Evolutionary conservation across 192 early-diverging fungal genomes (phyloP), one percentile per base, ranked within the genome.

Genomic region (Gamsiella multidivaricata): DNA sequence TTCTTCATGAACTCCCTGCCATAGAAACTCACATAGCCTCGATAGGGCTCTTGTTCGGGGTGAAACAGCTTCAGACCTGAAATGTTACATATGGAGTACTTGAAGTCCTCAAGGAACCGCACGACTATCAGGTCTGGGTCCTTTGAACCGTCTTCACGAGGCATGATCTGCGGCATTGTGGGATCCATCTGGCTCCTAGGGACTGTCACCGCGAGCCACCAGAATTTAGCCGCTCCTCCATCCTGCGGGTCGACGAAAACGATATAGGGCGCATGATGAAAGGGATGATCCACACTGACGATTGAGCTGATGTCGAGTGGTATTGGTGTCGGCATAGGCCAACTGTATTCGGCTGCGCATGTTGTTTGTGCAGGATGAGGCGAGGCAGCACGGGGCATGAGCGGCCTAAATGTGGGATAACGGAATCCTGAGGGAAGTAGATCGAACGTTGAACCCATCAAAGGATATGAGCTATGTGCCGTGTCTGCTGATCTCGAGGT

Each of bases 221-320:
- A 73, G 17, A 52, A 45, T 3, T n/a, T 57, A 20, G 28, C 36
- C n/a, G 34, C 36, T 2, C 37, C 49, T 3, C 22, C 25, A 20
- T 57, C 55, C 22, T 65, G 54, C 0, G 70, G 70, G 8, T 73
- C 61, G 2, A 73, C 62, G 41, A 73, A 73, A 10, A 73, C 70
- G 31, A 65, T 10, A 46, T 73, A 73, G 11, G 70, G 70, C 10
- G 70, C 41, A 3, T 42, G 22, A 9, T 73, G 62, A 49, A 59
- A 73, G 0, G 70, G 70, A 36, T 73, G 70, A 8, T 53, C 20
- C 0, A 53, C 49, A 5, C 34, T 64, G 36, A 64, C 53, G 17
- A 64, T 53, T 3, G 20, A 0, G 18, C 36, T 42, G 18, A 64
- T 22, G 49, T 64, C 36, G 6, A 53, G n/a, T 46, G 45, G n/a